Evolutionary conservation across 2,329 filamentous ascomycete genomes (phyloP), one percentile per base, ranked within the genome.

Genomic region (Aspergillus terreus): DNA sequence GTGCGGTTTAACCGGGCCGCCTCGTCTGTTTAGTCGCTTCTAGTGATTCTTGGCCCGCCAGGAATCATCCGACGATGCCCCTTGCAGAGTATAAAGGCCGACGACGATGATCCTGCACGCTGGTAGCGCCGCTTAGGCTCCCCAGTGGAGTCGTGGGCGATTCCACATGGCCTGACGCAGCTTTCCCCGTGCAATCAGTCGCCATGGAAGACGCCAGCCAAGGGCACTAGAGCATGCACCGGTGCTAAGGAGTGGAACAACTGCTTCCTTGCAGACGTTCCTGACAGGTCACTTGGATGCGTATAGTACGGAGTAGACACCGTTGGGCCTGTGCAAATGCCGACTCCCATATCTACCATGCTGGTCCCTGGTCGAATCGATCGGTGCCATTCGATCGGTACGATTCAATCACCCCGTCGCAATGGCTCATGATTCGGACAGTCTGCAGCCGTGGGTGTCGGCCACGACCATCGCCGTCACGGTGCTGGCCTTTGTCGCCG

Each of bases 391-490:
- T 23, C 23, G 23, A 23, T 23, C 23, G 23, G 23, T 23, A 23
- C 23, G 23, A 23, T 23, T 23, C 23, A 23, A 5, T 23, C 23
- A 6, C 23, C 23, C 6, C 23, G 23, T 41, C 21, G 14, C 33
- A 32, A 57, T 57, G 55, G 46, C 42, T 12, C 42, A 46, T 35
- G 46, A 49, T 11, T 23, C 32, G 5, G 50, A 70, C 43, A 67
- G 70, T 54, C 63, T 77, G 19, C 75, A 76, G 58, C 70, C 70
- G 63, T 78, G 76, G 76, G 67, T 62, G 1, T 61, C 75, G 46
- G 59, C 64, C 41, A 74, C 76, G 11, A 68, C 75, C 27, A 63
- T 65, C 9, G 67, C 71, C 1, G 66, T 78, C 54, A 78, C 76
- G 0, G 62, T 71, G 6, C 61, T 79, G 23, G 71, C 76, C 2